Evolutionary conservation across 2,329 filamentous ascomycete genomes (phyloP).

Genomic region (Ophioceras dolichostomum): DNA sequence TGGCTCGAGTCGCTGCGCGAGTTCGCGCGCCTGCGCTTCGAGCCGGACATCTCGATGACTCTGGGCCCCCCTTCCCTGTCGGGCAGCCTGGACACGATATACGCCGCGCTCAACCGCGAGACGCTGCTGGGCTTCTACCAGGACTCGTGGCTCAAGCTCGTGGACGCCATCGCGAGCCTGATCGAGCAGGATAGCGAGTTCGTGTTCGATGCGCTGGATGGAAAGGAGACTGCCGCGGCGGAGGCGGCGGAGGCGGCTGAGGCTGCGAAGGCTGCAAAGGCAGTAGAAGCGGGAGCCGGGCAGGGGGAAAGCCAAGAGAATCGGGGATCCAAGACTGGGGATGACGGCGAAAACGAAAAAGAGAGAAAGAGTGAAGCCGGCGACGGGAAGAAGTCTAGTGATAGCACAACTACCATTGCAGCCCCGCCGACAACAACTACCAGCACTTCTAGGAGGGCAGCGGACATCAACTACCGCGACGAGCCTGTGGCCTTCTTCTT

Average conservation of each 20-base stretch:
- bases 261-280: not conserved
- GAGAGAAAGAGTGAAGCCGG: not conserved
- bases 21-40: slow-evolving; percentile 80
- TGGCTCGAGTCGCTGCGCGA: slow-evolving; percentile 91
- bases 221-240: slow-evolving; percentile 49
- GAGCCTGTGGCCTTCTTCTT: slow-evolving; percentile 99
- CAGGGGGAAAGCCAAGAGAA: not conserved
- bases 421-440: slow-evolving; percentile 24
- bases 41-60: slow-evolving; percentile 92
- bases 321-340: not conserved
- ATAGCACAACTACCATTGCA: not conserved
- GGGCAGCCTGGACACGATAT: slow-evolving; percentile 83
- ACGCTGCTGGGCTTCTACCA: slow-evolving; percentile 93
- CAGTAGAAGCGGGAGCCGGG: not conserved
- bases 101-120: slow-evolving; percentile 87
- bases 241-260: not conserved
- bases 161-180: slow-evolving; percentile 92
- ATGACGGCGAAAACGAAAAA: not conserved
- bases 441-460: slow-evolving; percentile 49
- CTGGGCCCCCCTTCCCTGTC: slow-evolving; percentile 70
- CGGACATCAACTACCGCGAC: slow-evolving; percentile 93
- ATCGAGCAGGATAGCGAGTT: slow-evolving; percentile 98
- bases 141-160: slow-evolving; percentile 90
- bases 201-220: slow-evolving; percentile 92
- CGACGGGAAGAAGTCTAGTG: not conserved